phyloP scores from a whole-genome alignment of 2,329 filamentous ascomycete genomes.

The Ramularia endophylla region DNA sequence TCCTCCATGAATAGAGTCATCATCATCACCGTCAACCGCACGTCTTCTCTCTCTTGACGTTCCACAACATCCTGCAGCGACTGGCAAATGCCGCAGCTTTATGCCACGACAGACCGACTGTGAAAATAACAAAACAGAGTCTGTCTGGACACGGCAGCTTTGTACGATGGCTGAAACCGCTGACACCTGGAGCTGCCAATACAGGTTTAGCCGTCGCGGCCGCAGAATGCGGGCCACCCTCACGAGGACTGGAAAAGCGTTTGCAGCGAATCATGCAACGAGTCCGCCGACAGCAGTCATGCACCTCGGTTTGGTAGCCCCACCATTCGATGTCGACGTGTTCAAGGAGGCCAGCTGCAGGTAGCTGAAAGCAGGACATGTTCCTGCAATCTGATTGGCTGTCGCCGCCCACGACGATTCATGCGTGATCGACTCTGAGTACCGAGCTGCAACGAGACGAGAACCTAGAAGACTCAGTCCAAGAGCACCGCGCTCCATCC shows the following conservation, averaged over 20 bases:
- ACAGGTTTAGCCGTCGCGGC: too few relatives aligned
- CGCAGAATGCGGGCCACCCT: too few relatives aligned
- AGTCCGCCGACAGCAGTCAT: neutral
- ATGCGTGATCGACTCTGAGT: neutral
- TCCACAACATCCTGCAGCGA: too few relatives aligned
- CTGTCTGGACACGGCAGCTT: too few relatives aligned
- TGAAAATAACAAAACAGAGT: too few relatives aligned
- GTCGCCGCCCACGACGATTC: neutral
- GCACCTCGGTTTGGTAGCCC: neutral
- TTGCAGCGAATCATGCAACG: conserved; percentile 1
- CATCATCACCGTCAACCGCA: too few relatives aligned
- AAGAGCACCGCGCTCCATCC: conserved; percentile 1
- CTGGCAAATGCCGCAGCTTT: too few relatives aligned
- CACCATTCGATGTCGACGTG: neutral
- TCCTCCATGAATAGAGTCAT: too few relatives aligned
- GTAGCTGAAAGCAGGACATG: neutral
- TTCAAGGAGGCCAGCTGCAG: neutral
- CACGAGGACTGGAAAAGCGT: neutral
- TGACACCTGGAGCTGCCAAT: too few relatives aligned
- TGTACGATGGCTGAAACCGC: too few relatives aligned
- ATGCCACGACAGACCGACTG: too few relatives aligned
- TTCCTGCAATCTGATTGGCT: conserved; percentile 1
- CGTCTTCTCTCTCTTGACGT: too few relatives aligned
- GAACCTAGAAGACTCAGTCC: neutral
- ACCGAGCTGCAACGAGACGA: conserved; percentile 3